These are phyloP conservation scores for Diddensiella transvaalensis DNA, from an alignment of 805 yeast species.

Conservation along the genomic window DNA sequence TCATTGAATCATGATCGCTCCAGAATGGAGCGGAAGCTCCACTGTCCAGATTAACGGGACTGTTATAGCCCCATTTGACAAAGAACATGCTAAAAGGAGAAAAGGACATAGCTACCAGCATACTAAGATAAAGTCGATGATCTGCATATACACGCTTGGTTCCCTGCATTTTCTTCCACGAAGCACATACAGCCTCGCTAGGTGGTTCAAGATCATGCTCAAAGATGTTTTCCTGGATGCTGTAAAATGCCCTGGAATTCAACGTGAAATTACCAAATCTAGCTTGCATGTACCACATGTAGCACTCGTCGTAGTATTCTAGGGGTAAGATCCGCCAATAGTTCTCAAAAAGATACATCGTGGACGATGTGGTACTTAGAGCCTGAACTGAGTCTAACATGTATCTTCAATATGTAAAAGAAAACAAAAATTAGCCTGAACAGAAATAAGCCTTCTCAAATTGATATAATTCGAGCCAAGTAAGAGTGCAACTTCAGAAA, in stretches of 20 bases:
- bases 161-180: not conserved
- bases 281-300: not conserved
- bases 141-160: not conserved
- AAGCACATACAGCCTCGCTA: not conserved
- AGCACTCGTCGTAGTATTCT: not conserved
- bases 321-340: not conserved
- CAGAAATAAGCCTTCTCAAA: no score
- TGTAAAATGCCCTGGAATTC: not conserved
- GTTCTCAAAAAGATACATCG: not conserved
- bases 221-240: constrained; percentile 87
- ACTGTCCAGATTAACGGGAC: not conserved
- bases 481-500: not conserved
- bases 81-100: not conserved
- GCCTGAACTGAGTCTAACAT: no score
- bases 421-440: no score
- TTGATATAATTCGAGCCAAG: no score
- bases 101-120: not conserved
- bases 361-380: not conserved
- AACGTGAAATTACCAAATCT: not conserved
- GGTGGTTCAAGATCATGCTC: constrained; percentile 91
- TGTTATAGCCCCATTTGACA: not conserved
- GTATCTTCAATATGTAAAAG: no score
- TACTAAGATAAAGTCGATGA: not conserved
- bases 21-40: not conserved
- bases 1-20: not conserved